Percentiles rank a stretch among this genome's conserved stretches.
Evolutionary conservation across 2,329 filamentous ascomycete species (phyloP).

Genomic region (Alternaria rosae): DNA sequence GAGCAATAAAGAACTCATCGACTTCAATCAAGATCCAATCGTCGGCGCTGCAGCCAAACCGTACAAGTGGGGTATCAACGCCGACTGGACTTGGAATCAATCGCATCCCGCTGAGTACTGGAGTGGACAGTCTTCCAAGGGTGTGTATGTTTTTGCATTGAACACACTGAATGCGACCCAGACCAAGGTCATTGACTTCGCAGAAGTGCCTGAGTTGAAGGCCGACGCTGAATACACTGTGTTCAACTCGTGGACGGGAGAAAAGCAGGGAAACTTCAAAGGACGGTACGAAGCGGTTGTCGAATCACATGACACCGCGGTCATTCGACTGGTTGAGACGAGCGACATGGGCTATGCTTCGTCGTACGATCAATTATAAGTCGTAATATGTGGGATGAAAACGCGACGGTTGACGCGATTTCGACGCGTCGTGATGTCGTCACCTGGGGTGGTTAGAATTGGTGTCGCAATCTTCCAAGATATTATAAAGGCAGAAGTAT

Average conservation of each 20-base stretch:
- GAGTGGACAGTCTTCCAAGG: conserved; percentile 31
- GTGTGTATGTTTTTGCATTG: conserved; percentile 36
- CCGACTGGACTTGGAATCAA: conserved; percentile 59
- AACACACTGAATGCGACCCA: conserved; percentile 28
- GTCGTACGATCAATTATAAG: not conserved
- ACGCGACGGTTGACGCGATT: not conserved
- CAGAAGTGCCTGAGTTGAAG: conserved; percentile 32
- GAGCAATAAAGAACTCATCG: conserved; percentile 52
- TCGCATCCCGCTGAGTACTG: conserved; percentile 39
- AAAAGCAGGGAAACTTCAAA: conserved; percentile 9
- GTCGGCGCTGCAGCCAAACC: conserved; percentile 51
- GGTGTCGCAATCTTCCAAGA: not conserved
- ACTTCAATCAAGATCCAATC: conserved; percentile 55
- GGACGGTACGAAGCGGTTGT: conserved; percentile 1
- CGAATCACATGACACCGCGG: conserved; percentile 4
- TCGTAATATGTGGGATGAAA: not conserved
- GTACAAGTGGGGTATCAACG: conserved; percentile 59
- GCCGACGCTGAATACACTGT: conserved; percentile 19
- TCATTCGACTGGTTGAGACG: not conserved
- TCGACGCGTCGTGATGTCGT: not conserved
- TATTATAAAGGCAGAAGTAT: no score
- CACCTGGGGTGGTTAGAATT: not conserved
- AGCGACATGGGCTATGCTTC: not conserved
- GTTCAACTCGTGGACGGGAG: conserved; percentile 30
- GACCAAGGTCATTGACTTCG: conserved; percentile 24